Base-by-base conservation (phyloP, 805 yeast genomes). In the Metschnikowia amazonensis region DNA sequence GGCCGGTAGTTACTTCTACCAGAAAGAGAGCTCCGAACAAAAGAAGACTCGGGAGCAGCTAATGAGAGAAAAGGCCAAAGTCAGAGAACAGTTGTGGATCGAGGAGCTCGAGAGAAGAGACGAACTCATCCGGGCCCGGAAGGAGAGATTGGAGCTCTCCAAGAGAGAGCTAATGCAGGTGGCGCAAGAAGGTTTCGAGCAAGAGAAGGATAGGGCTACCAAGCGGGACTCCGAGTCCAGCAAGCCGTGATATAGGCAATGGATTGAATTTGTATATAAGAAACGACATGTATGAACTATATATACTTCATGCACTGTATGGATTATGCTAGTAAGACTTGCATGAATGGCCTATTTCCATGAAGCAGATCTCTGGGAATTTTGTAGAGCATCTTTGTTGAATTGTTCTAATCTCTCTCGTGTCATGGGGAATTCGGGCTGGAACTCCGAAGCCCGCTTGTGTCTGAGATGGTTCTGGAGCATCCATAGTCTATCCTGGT, bases 91-190 rank as follows among this genome's bases (percentile, higher is more conserved):
- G 57, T 62, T 90, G 53, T 90, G 97, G 97, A 84, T 89, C 50
- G 88, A 86, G 60, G 95, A 86, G 59, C 74, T 89, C 58, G 97
- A 89, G 62, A 79, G 96, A 69, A 79, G 95, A 64, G 97, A 89
- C 62, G 76, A 65, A 11, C 85, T 81, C 46, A 80, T 82, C 46
- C 81, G 84, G 60, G 79, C 74, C 49, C 74, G 95, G 57, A 81
- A 78, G 64, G 64, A 72, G 53, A 76, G 89, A 57, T 86, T 90
- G 4, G 87, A 83, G 31, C 68, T 64, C 41, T 72, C 72, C 55
- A 75, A 72, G 48, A 53, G 62, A 38, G 72, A 71, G 47, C 63
- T 72, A 48, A 50, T 66, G 25, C 55, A 58, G 27, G 69, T 71
- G 67, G 67, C 72, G 10, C 62, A 58, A 45, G 57, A 59, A 13